Evolutionary conservation across 2,329 filamentous ascomycete species (phyloP), one percentile per base, ranked within the genome.

Genomic region (Aspergillus ochraceus): DNA sequence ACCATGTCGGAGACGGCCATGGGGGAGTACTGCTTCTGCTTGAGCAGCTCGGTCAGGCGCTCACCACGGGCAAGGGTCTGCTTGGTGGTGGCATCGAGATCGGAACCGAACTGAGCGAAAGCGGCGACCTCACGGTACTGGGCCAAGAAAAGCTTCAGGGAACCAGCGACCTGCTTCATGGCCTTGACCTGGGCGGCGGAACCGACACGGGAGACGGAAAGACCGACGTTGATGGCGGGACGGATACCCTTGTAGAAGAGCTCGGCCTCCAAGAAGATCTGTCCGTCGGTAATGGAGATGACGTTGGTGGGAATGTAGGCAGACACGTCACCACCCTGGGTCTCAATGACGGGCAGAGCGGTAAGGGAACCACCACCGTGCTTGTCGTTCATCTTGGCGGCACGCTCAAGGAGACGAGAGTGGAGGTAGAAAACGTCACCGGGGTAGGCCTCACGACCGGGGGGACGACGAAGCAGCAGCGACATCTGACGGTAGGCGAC

Each of bases 231-330:
- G 83, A 99, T 99, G 84, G 95, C 95, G 75, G 95, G 95, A 78
- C 95, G 94, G 83, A 99, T 84, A 96, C 95, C 95, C 91, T 99
- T 99, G 92, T 97, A 98, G 90, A 98, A 99, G 69, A 98, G 87
- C 83, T 99, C 95, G 71, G 94, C 83, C 84, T 99, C 95, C 86
- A 99, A 87, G 91, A 99, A 99, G 83, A 99, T 98, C 86, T 99
- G 95, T 67, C 95, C 95, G 77, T 98, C 95, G 74, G 95, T 99
- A 79, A 99, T 99, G 80, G 94, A 98, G 88, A 99, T 99, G 84
- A 98, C 95, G 87, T 98, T 99, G 84, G 95, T 99, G 75, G 95
- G 95, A 88, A 99, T 98, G 84, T 98, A 99, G 73, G 95, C 95
- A 73, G 95, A 98, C 77, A 99, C 95, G 83, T 99, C 95, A 91